phyloP scores from a whole-genome alignment of 1,139 yeast genomes.

The Saccharomycopsis hybrid region DNA sequence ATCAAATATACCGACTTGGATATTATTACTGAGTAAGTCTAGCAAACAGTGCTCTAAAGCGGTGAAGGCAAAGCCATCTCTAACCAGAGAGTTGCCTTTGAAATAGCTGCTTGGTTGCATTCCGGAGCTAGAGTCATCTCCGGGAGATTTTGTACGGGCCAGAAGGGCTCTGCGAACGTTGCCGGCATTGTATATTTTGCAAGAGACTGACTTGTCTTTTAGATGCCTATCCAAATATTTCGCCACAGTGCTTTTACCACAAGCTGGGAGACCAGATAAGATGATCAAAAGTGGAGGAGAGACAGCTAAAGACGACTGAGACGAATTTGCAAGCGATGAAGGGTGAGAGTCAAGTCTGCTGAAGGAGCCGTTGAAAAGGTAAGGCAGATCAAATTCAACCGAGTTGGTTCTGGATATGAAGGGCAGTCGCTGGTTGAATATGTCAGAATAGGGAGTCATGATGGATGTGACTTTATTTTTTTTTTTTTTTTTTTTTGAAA shows the following conservation, averaged over 20 bases:
- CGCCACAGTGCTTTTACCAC: slow-evolving; percentile 16
- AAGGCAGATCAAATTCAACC: slow-evolving; percentile 5
- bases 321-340: neutral
- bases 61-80: slow-evolving; percentile 43
- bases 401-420: slow-evolving; percentile 15
- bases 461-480: neutral
- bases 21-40: slow-evolving; percentile 37
- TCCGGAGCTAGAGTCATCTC: neutral
- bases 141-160: slow-evolving; percentile 4
- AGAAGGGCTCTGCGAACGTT: slow-evolving; percentile 12
- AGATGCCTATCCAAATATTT: slow-evolving; percentile 10
- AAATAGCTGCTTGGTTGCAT: slow-evolving; percentile 22
- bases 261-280: slow-evolving; percentile 16
- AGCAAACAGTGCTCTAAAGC: slow-evolving; percentile 45
- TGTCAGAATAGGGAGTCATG: neutral
- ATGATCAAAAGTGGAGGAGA: slow-evolving; percentile 5
- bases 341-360: too few species aligned
- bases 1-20: slow-evolving; percentile 60
- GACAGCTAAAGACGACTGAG: too few species aligned
- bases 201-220: slow-evolving; percentile 1
- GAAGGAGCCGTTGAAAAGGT: neutral
- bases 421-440: slow-evolving; percentile 11
- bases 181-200: slow-evolving; percentile 16
- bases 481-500: neutral
- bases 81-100: slow-evolving; percentile 31